These are phyloP conservation scores for Globisporangium mamillatum DNA, from an alignment of 352 stramenopile species.

Conservation along the genomic window DNA sequence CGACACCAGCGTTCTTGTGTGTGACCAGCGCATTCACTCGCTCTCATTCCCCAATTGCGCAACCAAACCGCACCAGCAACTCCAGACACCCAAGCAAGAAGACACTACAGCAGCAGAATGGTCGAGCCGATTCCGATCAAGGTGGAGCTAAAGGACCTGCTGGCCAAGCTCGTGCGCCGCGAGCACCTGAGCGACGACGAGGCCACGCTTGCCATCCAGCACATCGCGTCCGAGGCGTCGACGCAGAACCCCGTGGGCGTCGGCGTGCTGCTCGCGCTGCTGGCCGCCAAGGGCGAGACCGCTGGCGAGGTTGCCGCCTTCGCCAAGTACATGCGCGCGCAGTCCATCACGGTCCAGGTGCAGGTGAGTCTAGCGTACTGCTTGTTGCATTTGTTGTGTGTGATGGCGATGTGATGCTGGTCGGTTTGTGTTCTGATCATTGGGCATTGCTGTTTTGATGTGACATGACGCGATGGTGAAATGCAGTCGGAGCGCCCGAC, in stretches of 20 bases:
- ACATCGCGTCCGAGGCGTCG: conserved; percentile 68
- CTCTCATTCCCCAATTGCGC: not conserved
- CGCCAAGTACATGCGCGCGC: conserved; percentile 94
- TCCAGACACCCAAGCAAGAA: not conserved
- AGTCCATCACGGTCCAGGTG: conserved; percentile 83
- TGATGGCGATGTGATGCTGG: conserved; percentile 7
- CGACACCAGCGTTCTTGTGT: not conserved
- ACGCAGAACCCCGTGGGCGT: conserved; percentile 66
- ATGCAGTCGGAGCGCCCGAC: conserved; percentile 65
- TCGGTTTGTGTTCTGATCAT: not conserved
- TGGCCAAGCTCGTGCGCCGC: conserved; percentile 68
- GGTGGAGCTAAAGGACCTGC: conserved; percentile 61
- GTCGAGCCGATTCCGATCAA: conserved; percentile 22
- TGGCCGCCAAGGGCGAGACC: conserved; percentile 95
- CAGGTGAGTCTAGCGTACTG: conserved; percentile 19
- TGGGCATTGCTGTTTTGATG: conserved; percentile 1
- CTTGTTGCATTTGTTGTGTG: not conserved
- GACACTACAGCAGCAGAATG: not conserved
- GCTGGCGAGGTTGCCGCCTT: conserved; percentile 94
- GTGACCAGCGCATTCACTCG: not conserved
- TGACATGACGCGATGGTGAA: not conserved
- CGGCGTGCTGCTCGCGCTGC: conserved; percentile 92
- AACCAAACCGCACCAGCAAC: not conserved
- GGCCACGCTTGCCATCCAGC: conserved; percentile 62
- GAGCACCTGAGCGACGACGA: conserved; percentile 74